A percentile compares a stretch with the other conserved stretches of the same genome.
Evolutionary conservation across 2,329 filamentous ascomycete species (phyloP).

Genomic region (Chalaropsis thielavioides): DNA sequence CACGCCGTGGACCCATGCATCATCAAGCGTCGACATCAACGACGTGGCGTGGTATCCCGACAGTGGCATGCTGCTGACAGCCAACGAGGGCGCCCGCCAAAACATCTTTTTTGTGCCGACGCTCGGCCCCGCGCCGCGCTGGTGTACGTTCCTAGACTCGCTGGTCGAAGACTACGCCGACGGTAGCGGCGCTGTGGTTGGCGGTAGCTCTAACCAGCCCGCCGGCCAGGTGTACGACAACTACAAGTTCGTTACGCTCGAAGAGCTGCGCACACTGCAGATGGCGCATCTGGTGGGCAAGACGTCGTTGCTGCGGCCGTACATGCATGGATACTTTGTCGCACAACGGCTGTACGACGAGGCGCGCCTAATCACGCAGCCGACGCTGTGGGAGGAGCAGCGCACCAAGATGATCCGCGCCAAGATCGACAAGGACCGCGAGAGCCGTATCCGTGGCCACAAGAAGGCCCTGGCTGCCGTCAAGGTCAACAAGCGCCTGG

Average conservation of each 20-base stretch:
- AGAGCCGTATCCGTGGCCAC: conserved; percentile 79
- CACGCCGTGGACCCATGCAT: conserved; percentile 85
- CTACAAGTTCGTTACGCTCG: conserved; percentile 90
- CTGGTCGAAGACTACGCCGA: conserved; percentile 98
- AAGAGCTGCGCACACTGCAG: conserved; percentile 73
- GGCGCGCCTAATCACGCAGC: conserved; percentile 80
- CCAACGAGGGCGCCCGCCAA: conserved; percentile 90
- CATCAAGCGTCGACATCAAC: conserved; percentile 89
- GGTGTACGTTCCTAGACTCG: conserved; percentile 95
- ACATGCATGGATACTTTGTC: conserved; percentile 99
- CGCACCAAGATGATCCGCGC: conserved; percentile 80
- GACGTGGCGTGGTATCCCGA: conserved; percentile 85
- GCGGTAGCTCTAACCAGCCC: conserved; percentile 30
- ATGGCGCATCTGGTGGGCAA: conserved; percentile 81
- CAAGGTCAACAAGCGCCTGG: conserved; percentile 81
- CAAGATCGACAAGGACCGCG: conserved; percentile 94
- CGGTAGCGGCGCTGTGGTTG: conserved; percentile 18
- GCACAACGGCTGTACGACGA: conserved; percentile 92
- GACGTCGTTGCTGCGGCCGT: conserved; percentile 77
- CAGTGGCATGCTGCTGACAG: conserved; percentile 87
- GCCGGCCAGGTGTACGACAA: conserved; percentile 86
- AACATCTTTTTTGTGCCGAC: conserved; percentile 93
- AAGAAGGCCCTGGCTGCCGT: conserved; percentile 53
- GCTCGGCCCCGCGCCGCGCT: conserved; percentile 80
- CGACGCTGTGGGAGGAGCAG: conserved; percentile 87